Evolutionary conservation across 352 stramenopile species (phyloP), one percentile per base, ranked within the genome.

Genomic region (Bremia lactucae): DNA sequence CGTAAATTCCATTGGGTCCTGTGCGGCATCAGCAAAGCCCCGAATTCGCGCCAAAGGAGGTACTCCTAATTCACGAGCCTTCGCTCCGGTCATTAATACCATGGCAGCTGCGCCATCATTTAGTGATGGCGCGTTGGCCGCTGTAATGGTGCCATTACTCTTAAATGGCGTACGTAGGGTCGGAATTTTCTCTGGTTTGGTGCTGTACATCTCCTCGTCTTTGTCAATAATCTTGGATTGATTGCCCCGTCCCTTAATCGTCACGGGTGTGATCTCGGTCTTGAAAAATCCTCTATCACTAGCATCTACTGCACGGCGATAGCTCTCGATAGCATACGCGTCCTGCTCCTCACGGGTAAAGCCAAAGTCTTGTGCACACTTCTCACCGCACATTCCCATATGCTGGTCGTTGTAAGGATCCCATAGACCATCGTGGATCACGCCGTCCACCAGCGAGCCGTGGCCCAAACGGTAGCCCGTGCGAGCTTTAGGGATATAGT

Each of bases 51-150:
- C 80, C 13, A 90, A 49, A 15, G 79, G 79, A 20, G 62, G 85
- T 15, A 95, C 49, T 2, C 84, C 89, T 13, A 89, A 65, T 19
- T 77, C 72, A 19, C 82, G 58, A 7, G 92, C 92, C 48, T 96
- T 84, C 10, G 75, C 72, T 44, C 88, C 80, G 22, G 76, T 95
- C 90, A 98, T 98, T 36, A 99, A 56, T 31, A 99, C 86, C 33
- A 98, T 68, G 6, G 95, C 84, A 22, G 94, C 83, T 0, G 95
- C 96, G 18, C 96, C 96, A 49, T 99, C 96, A 62, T 98, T 99
- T 25, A 99, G 61, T 3, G 86, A 83, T 39, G 86, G 95, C n/a
- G 96, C 87, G 63, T 98, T 99, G 1, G 86, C 95, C 7, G 96
- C 95, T 8, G 96, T 99, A 31, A 99, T 89, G 0, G 85, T 98